Conservation (phyloP, 1,139 yeast species). For the Trichomonascaceae sp. region DNA sequence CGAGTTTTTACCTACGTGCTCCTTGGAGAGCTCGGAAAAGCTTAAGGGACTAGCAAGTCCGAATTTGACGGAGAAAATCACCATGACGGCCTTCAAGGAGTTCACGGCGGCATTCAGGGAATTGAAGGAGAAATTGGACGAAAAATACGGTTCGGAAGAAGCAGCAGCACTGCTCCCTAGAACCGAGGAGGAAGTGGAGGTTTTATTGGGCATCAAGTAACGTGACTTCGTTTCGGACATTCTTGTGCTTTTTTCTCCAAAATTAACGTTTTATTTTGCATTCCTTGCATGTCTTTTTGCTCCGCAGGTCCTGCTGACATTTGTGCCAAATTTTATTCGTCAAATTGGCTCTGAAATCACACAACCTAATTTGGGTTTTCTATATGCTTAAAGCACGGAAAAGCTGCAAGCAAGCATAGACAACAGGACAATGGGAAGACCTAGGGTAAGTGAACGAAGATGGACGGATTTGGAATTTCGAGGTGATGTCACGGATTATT, state of each 20-base stretch:
- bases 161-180: slow-evolving; percentile 25
- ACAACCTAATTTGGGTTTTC: not conserved
- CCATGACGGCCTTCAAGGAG: slow-evolving; percentile 28
- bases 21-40: slow-evolving; percentile 28
- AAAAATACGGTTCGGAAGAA: slow-evolving; percentile 22
- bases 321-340: not conserved
- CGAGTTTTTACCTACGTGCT: slow-evolving; percentile 34
- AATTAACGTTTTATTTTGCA: not conserved
- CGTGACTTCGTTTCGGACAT: not conserved
- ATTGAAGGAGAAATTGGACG: slow-evolving; percentile 17
- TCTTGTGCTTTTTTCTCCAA: not conserved
- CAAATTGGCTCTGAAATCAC: not conserved
- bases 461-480: not conserved
- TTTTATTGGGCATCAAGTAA: slow-evolving; percentile 18
- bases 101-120: slow-evolving; percentile 29
- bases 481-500: not conserved
- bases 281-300: not conserved
- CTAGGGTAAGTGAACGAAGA: slow-evolving; percentile 44
- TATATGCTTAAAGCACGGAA: not conserved
- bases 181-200: slow-evolving; percentile 29
- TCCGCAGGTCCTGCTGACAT: not conserved
- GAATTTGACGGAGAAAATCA: slow-evolving; percentile 29
- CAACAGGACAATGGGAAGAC: slow-evolving; percentile 43
- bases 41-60: slow-evolving; percentile 32
- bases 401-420: not conserved